Evolutionary conservation across 371 early-diverging fungal genomes (phyloP).

Genomic region (Mucor ambiguus): DNA sequence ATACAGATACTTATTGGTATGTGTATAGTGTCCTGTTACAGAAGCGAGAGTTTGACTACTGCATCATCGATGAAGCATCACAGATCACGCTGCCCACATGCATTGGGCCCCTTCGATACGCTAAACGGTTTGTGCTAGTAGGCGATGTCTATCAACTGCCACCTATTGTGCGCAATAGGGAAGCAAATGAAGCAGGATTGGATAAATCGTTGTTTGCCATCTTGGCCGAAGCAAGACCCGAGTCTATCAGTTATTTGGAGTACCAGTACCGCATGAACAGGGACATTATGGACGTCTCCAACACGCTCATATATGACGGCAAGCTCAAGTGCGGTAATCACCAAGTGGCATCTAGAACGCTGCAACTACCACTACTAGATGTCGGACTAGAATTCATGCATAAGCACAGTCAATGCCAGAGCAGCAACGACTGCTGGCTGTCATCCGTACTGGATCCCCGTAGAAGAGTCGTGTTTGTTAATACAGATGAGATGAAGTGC

Average conservation of each 20-base stretch:
- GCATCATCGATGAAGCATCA: constrained; percentile 99
- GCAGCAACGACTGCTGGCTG: constrained; percentile 63
- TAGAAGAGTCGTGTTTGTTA: constrained; percentile 75
- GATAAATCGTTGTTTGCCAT: constrained; percentile 76
- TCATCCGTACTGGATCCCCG: constrained; percentile 61
- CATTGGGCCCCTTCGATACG: constrained; percentile 90
- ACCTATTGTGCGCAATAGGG: constrained; percentile 80
- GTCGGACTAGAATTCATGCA: constrained; percentile 34
- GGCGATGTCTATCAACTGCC: constrained; percentile 99
- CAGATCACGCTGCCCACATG: constrained; percentile 96
- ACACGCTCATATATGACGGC: constrained; percentile 83
- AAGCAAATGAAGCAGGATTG: constrained; percentile 55
- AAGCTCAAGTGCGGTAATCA: constrained; percentile 78
- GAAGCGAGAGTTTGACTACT: constrained; percentile 91
- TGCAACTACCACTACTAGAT: constrained; percentile 53
- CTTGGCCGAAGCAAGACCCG: constrained; percentile 83
- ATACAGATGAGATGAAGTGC: constrained; percentile 74
- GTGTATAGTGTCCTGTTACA: constrained; percentile 54
- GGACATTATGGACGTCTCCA: constrained; percentile 92
- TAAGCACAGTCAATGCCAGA: background rate
- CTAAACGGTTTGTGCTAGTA: constrained; percentile 90
- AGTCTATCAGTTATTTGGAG: constrained; percentile 74
- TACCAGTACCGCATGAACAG: constrained; percentile 97
- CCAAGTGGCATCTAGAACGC: constrained; percentile 55
- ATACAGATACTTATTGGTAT: background rate